Evolutionary conservation across 139 green algal species (phyloP), one percentile per base, ranked within the genome.

Genomic region (Micractinium conductrix): DNA sequence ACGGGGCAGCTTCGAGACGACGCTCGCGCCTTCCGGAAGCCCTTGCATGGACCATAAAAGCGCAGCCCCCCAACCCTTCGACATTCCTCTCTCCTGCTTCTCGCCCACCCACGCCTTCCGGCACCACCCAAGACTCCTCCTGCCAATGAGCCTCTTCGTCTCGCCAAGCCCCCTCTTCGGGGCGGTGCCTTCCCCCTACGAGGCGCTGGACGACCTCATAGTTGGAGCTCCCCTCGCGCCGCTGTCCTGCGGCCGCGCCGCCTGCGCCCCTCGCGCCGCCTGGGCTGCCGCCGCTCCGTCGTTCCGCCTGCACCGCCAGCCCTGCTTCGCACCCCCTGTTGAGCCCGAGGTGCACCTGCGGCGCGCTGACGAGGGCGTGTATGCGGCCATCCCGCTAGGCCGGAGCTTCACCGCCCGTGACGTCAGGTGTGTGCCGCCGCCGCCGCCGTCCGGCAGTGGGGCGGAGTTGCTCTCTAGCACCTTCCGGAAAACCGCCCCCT

Each of bases 311-410:
- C 74, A 33, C 33, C 74, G 35, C 74, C 74, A 33, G 24, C 48
- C 74, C 37, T 81, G 50, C 35, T 40, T 69, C 42, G 42, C 71
- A 4, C 71, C 43, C 24, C 74, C 50, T 37, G 35, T 24, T 12
- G 74, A 69, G 74, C 74, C 74, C 19, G 74, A 81, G 50, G 74
- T 81, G 22, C 55, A 81, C 74, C 38, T 81, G 8, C 10, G 30
- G 28, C 74, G 74, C 48, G 38, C 48, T 10, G 33, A 68, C 45
- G 55, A 68, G 19, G 74, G 74, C 24, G 74, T 81, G 74, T 21
- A 70, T 35, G 50, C 74, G 21, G 30, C 1, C 7, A 70, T 50
- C 35, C 74, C 50, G 6, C 48, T 81, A 50, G 74, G 74, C 35
- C 74, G 22, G 50, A 33, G 16, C 35, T 81, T 81, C 50, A n/a